These are phyloP conservation scores for Ephemerocybe angulata DNA, from an alignment of 768 basidiomycete genomes.

Conservation along the genomic window DNA sequence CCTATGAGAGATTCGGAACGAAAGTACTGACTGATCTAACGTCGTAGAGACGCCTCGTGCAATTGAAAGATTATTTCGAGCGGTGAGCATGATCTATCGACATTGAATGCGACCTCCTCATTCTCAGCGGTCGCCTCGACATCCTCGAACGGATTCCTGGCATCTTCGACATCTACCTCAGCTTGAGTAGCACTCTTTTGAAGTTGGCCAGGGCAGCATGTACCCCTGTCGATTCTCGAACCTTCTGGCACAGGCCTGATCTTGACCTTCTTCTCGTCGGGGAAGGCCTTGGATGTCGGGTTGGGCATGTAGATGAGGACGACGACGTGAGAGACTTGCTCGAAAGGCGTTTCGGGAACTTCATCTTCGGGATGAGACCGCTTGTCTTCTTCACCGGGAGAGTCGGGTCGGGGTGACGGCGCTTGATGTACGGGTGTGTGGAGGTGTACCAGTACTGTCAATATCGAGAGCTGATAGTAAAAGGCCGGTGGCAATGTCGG, in stretches of 20 bases:
- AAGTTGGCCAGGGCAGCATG: too few species aligned
- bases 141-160: slow-evolving; percentile 50
- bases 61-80: too few species aligned
- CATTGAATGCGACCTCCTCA: slow-evolving; percentile 88
- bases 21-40: too few species aligned
- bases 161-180: slow-evolving; percentile 15
- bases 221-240: too few species aligned
- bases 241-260: too few species aligned
- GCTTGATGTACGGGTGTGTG: slow-evolving; percentile 15
- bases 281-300: neutral
- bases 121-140: slow-evolving; percentile 87
- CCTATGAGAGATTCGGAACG: too few species aligned
- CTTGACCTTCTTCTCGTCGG: neutral
- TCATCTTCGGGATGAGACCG: slow-evolving; percentile 21
- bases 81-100: too few species aligned
- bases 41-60: too few species aligned
- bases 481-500: too few species aligned
- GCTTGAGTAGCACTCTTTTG: too few species aligned
- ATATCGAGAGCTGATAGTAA: too few species aligned
- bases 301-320: neutral
- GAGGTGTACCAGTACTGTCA: too few species aligned
- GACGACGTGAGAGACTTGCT: slow-evolving; percentile 5
- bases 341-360: slow-evolving; percentile 16
- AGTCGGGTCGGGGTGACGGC: slow-evolving; percentile 19
- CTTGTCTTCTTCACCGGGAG: slow-evolving; percentile 11